phyloP scores from a whole-genome alignment of 768 basidiomycete genomes.

The Tremella yokohamensis region DNA sequence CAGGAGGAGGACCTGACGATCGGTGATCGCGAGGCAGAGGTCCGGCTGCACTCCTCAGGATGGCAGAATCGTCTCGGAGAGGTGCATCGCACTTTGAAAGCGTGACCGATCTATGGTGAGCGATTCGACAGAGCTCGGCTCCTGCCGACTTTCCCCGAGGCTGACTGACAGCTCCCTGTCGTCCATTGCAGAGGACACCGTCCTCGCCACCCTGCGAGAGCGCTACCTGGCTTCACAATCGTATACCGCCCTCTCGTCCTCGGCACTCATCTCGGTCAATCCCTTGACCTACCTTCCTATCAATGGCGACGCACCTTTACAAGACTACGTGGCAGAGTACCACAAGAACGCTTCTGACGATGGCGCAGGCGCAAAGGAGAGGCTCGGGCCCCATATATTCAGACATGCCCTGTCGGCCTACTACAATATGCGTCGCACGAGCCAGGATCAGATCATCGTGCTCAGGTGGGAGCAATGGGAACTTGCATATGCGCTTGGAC shows the following conservation, averaged over 20 bases:
- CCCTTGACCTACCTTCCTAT: constrained; percentile 83
- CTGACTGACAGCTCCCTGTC: constrained; percentile 24
- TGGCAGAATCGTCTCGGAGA: constrained; percentile 12
- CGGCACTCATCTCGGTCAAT: constrained; percentile 78
- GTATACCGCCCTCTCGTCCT: constrained; percentile 53
- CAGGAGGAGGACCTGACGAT: no score
- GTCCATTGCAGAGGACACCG: constrained; percentile 47
- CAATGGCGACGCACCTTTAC: constrained; percentile 76
- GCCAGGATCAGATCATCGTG: constrained; percentile 85
- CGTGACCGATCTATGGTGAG: constrained; percentile 37
- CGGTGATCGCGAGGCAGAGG: no score
- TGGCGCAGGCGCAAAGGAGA: constrained; percentile 56
- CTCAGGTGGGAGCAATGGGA: constrained; percentile 62
- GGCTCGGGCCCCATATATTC: constrained; percentile 77
- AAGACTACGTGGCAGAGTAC: constrained; percentile 83
- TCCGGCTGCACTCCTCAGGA: not conserved
- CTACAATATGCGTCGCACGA: constrained; percentile 91
- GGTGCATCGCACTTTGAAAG: constrained; percentile 31
- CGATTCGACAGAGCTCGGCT: no score
- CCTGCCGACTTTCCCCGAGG: not conserved
- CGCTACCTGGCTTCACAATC: constrained; percentile 47
- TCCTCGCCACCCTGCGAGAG: constrained; percentile 49
- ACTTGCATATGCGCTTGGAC: not conserved
- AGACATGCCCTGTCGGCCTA: constrained; percentile 86
- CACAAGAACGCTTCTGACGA: constrained; percentile 60